phyloP scores from a whole-genome alignment of 2,329 filamentous ascomycete genomes.

The Cyphellophora attinorum region DNA sequence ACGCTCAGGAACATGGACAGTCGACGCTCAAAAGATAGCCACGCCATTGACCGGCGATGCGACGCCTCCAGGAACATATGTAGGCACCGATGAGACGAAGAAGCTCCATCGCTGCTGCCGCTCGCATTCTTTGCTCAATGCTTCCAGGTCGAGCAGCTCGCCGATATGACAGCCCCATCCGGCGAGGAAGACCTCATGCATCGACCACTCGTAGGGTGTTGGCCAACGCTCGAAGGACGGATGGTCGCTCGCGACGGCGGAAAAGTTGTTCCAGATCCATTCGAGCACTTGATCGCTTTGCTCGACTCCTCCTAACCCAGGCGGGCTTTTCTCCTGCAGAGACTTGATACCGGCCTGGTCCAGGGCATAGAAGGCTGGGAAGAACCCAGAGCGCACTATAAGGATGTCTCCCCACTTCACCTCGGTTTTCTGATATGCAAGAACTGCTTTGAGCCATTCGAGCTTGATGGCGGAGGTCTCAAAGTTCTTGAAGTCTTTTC shows the following conservation, averaged over 20 bases:
- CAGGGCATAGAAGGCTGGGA: constrained; percentile 15
- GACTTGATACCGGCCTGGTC: constrained; percentile 12
- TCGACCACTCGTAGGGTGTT: constrained; percentile 15
- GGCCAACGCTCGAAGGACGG: constrained; percentile 23
- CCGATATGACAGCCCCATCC: constrained; percentile 23
- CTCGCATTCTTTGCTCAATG: constrained; percentile 27
- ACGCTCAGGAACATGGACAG: too few relatives aligned
- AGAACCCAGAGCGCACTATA: constrained; percentile 21
- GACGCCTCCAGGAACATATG: constrained; percentile 18
- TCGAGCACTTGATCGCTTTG: constrained; percentile 23
- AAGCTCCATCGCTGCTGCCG: constrained; percentile 31
- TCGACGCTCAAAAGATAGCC: constrained; percentile 19
- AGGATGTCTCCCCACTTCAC: constrained; percentile 21
- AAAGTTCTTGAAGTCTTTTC: constrained; percentile 26
- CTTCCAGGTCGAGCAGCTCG: constrained; percentile 30
- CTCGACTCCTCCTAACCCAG: constrained; percentile 22
- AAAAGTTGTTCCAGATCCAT: constrained; percentile 28
- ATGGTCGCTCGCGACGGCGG: constrained; percentile 25
- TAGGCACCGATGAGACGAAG: constrained; percentile 34
- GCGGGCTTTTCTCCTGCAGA: constrained; percentile 12
- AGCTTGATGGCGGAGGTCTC: constrained; percentile 23
- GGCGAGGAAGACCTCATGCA: constrained; percentile 21
- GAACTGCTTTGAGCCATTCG: constrained; percentile 17
- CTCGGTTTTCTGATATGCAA: constrained; percentile 16
- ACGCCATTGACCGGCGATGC: constrained; percentile 19